Base-by-base conservation (phyloP, 2,329 filamentous ascomycete species). In the Exophiala mesophila region DNA sequence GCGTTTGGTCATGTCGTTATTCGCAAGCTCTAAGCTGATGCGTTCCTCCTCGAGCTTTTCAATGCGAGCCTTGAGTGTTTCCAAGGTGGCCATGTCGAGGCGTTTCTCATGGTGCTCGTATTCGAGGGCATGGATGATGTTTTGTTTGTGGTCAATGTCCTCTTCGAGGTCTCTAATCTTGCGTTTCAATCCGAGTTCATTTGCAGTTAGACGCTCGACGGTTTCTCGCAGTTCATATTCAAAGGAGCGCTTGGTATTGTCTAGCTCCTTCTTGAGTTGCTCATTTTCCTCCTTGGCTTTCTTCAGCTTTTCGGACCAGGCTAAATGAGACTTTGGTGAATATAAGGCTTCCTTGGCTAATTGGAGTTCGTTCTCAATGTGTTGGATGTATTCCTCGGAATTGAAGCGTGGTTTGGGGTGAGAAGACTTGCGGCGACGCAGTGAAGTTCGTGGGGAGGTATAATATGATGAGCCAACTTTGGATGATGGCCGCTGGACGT, bases 291-390 rank as follows among this genome's bases (percentile, higher is more conserved):
- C 52, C 39, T 52, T 60, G 15, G 57, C 44, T 33, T 56, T 60
- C 29, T 46, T 50, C 19, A 57, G 39, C 45, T 57, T 56, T 28
- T 57, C 55, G 37, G 55, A 52, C 42, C 55, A 45, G 5, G 46
- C 45, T 9, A 47, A 29, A 23, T 54, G 47, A 31, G 52, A 51
- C 9, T 49, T 50, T 2, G 69, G 65, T n/a, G 68, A 68, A 23
- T 60, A 64, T 35, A 63, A 55, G 12, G 63, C 58, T 16, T 64
- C 61, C 24, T 71, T 64, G 8, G 63, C 59, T 12, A 64, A 57
- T 13, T 63, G 62, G 17, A 74, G 55, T 49, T 72, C 66, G 15
- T 61, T 57, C 43, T 74, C 71, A 9, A 74, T 64, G 53, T 72
- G 68, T 36, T 72, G 68, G 45, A 73, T 70, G 52, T 73, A 72